Evolutionary conservation across 1,139 yeast genomes (phyloP).

Genomic region (Saccharomyces hybrid): DNA sequence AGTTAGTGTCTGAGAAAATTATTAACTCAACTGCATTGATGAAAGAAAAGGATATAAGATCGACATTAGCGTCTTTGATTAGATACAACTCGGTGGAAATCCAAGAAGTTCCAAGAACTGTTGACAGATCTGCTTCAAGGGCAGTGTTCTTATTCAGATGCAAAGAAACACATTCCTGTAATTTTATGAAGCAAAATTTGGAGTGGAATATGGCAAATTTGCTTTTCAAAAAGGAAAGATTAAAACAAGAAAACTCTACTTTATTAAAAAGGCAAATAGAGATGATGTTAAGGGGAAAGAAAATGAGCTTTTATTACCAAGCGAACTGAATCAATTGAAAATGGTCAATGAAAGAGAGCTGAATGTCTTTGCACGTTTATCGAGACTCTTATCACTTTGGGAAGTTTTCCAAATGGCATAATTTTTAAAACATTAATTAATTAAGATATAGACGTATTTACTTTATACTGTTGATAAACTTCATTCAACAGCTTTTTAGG

Average conservation of each 20-base stretch:
- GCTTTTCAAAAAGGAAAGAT: slow-evolving; percentile 46
- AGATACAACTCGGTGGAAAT: slow-evolving; percentile 57
- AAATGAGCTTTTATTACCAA: slow-evolving; percentile 60
- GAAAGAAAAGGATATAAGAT: slow-evolving; percentile 69
- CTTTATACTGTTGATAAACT: slow-evolving; percentile 2
- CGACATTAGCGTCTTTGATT: slow-evolving; percentile 48
- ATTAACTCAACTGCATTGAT: slow-evolving; percentile 67
- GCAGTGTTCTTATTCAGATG: slow-evolving; percentile 79
- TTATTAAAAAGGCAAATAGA: slow-evolving; percentile 75
- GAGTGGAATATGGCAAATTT: slow-evolving; percentile 65
- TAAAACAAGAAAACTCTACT: slow-evolving; percentile 57
- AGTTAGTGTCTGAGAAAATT: slow-evolving; percentile 78
- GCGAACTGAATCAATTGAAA: slow-evolving; percentile 66
- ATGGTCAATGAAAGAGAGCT: slow-evolving; percentile 53
- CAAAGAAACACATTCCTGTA: slow-evolving; percentile 45
- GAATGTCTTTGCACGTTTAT: slow-evolving; percentile 45
- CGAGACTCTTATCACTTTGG: slow-evolving; percentile 48
- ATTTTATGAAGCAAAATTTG: slow-evolving; percentile 45
- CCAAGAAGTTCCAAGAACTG: slow-evolving; percentile 89
- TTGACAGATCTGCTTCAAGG: slow-evolving; percentile 85
- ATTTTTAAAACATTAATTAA: slow-evolving; percentile 1
- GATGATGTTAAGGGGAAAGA: slow-evolving; percentile 87
- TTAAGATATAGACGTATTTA: background rate
- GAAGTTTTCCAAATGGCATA: slow-evolving; percentile 41
- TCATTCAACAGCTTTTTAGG: background rate